Evolutionary conservation across 2,329 filamentous ascomycete species (phyloP).

Genomic region (Neofusicoccum sp.): DNA sequence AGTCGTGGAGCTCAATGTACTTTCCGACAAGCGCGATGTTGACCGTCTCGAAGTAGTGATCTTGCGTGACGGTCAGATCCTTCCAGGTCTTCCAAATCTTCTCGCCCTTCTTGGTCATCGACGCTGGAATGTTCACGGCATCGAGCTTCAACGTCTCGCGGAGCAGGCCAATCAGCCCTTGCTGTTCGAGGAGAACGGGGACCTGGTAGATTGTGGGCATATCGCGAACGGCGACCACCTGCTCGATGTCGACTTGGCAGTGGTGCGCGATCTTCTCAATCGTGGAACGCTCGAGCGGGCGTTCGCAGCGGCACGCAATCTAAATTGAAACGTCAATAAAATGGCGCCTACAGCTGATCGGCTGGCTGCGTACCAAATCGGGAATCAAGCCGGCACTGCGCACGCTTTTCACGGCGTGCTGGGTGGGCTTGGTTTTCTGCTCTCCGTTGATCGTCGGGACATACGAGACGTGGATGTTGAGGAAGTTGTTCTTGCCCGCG

Average conservation of each 20-base stretch:
- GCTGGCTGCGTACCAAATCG: constrained; percentile 53
- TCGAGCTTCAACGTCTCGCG: constrained; percentile 65
- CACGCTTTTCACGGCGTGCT: constrained; percentile 80
- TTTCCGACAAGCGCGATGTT: constrained; percentile 89
- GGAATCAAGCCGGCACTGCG: constrained; percentile 70
- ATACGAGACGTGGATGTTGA: constrained; percentile 85
- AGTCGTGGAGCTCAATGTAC: constrained; percentile 80
- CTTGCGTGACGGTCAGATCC: constrained; percentile 63
- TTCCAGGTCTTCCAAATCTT: constrained; percentile 80
- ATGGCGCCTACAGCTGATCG: constrained; percentile 3
- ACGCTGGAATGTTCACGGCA: constrained; percentile 50
- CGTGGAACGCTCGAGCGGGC: constrained; percentile 68
- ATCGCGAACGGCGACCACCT: constrained; percentile 84
- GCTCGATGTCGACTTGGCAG: constrained; percentile 81
- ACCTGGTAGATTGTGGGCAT: constrained; percentile 92
- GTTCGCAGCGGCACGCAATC: constrained; percentile 91
- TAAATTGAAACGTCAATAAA: constrained; percentile 32
- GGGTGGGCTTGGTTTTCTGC: constrained; percentile 97
- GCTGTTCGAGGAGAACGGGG: constrained; percentile 82
- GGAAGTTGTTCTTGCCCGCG: constrained; percentile 74
- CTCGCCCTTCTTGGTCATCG: constrained; percentile 61
- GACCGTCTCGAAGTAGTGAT: constrained; percentile 66
- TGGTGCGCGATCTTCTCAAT: constrained; percentile 84
- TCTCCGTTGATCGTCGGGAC: constrained; percentile 75
- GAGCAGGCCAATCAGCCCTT: constrained; percentile 71